A percentile compares a stretch with the other conserved stretches of the same genome.
Evolutionary conservation across 768 basidiomycete genomes (phyloP).

Genomic region (Megacollybia marginata): DNA sequence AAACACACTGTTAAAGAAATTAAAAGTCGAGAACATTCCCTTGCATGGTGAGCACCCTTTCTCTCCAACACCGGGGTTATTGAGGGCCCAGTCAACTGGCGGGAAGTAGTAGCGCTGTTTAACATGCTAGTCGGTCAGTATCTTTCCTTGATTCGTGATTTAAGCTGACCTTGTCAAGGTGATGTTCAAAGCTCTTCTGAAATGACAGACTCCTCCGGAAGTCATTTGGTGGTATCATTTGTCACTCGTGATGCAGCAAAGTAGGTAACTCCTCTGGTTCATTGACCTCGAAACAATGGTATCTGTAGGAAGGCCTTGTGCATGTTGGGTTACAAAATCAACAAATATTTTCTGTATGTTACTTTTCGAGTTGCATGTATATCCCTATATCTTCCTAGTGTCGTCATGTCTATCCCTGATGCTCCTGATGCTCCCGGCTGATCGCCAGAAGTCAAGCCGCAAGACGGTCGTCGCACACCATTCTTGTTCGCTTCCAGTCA

Average conservation of each 20-base stretch:
- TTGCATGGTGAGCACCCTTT: slow-evolving; percentile 22
- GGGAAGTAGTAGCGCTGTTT: slow-evolving; percentile 51
- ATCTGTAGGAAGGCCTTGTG: slow-evolving; percentile 56
- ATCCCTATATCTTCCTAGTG: slow-evolving; percentile 21
- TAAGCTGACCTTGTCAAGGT: slow-evolving; percentile 26
- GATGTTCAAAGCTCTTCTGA: slow-evolving; percentile 42
- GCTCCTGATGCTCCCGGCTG: slow-evolving; percentile 10
- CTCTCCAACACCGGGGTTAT: background rate
- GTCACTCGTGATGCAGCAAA: slow-evolving; percentile 41
- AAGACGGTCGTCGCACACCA: slow-evolving; percentile 61
- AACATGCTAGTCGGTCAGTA: slow-evolving; percentile 45
- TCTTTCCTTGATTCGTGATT: background rate
- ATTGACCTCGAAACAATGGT: background rate
- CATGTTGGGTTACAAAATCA: slow-evolving; percentile 56
- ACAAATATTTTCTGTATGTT: slow-evolving; percentile 49
- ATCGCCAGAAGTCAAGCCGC: slow-evolving; percentile 9
- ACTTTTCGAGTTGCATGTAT: slow-evolving; percentile 12
- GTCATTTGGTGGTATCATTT: slow-evolving; percentile 47
- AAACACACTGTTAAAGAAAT: slow-evolving; percentile 40
- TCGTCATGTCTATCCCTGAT: slow-evolving; percentile 25
- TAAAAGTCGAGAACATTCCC: slow-evolving; percentile 42
- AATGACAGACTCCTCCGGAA: slow-evolving; percentile 27
- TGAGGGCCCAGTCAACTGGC: slow-evolving; percentile 22
- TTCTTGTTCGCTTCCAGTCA: too few species aligned
- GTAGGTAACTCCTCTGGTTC: slow-evolving; percentile 27